These are phyloP conservation scores for Gynochthodes officinalis DNA, from an alignment of 257 asterid species.

Conservation along the genomic window DNA sequence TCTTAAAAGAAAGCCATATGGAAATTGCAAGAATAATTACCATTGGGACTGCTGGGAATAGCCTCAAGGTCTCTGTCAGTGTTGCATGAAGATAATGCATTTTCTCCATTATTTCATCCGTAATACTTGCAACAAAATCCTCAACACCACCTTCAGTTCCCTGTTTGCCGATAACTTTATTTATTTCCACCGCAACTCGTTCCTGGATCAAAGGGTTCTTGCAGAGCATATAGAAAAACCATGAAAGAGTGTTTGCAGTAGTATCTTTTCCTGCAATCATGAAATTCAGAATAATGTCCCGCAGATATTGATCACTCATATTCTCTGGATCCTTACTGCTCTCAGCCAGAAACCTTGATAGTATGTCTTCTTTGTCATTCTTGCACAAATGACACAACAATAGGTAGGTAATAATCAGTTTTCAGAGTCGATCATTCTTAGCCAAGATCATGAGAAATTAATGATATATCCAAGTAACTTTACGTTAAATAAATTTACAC, in stretches of 20 bases:
- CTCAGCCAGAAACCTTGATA: slow-evolving; percentile 62
- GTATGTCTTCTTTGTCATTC: slow-evolving; percentile 68
- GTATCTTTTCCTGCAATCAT: slow-evolving; percentile 74
- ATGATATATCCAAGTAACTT: background rate
- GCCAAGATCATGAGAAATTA: no score
- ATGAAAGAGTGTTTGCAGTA: slow-evolving; percentile 70
- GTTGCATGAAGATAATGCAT: slow-evolving; percentile 78
- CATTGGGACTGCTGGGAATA: slow-evolving; percentile 73
- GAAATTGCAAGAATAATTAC: slow-evolving; percentile 28
- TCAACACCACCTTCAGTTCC: slow-evolving; percentile 19
- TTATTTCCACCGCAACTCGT: slow-evolving; percentile 42
- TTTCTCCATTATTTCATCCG: slow-evolving; percentile 58
- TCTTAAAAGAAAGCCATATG: background rate
- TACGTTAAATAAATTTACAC: background rate
- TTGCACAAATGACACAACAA: slow-evolving; percentile 22
- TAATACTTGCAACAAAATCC: slow-evolving; percentile 38
- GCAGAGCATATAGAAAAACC: slow-evolving; percentile 67
- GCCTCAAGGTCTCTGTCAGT: slow-evolving; percentile 65
- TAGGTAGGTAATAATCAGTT: background rate
- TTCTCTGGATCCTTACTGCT: slow-evolving; percentile 56
- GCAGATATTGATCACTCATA: slow-evolving; percentile 54
- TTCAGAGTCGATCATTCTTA: background rate
- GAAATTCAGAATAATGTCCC: slow-evolving; percentile 65
- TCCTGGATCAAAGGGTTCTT: slow-evolving; percentile 57
- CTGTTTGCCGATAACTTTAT: slow-evolving; percentile 13